Percentiles rank a stretch among this genome's conserved stretches.
These are phyloP conservation scores for Camillea tinctor DNA, from an alignment of 2,329 filamentous ascomycete genomes.

Conservation along the genomic window DNA sequence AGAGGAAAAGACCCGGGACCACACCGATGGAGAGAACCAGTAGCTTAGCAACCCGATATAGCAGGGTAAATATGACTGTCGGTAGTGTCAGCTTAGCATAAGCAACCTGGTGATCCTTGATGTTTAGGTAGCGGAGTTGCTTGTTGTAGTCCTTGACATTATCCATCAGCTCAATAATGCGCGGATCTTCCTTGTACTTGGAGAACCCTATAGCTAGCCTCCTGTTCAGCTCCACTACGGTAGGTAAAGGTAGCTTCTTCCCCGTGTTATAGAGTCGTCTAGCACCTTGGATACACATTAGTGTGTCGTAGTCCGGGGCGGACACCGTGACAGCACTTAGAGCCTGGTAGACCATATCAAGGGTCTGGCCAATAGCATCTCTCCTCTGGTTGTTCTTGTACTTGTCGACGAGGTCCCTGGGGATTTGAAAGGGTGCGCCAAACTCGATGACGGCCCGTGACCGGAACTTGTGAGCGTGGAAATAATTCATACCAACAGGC, in stretches of 20 bases:
- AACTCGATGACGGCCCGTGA: constrained; percentile 96
- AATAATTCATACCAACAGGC: constrained; percentile 98
- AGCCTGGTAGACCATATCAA: constrained; percentile 84
- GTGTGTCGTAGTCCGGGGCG: constrained; percentile 89
- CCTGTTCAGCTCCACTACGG: constrained; percentile 91
- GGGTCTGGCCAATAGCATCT: constrained; percentile 79
- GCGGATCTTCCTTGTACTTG: constrained; percentile 85
- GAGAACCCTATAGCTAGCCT: constrained; percentile 89
- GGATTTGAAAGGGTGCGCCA: constrained; percentile 82
- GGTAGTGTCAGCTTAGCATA: constrained; percentile 81
- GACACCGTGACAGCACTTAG: constrained; percentile 88
- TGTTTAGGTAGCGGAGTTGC: constrained; percentile 78
- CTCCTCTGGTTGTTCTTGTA: constrained; percentile 81
- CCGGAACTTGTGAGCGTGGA: constrained; percentile 97
- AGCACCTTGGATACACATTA: constrained; percentile 95
- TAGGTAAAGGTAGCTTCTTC: constrained; percentile 87
- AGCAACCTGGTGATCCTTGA: constrained; percentile 92
- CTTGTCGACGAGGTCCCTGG: constrained; percentile 76
- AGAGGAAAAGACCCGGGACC: constrained; percentile 81
- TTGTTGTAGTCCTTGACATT: constrained; percentile 84
- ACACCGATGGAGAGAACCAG: constrained; percentile 74
- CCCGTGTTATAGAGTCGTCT: constrained; percentile 90
- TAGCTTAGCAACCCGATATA: constrained; percentile 80
- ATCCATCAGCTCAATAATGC: constrained; percentile 72
- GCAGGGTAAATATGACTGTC: constrained; percentile 71